Evolutionary conservation across 1,139 yeast genomes (phyloP).

Genomic region (Lodderomyces jiufengensis): DNA sequence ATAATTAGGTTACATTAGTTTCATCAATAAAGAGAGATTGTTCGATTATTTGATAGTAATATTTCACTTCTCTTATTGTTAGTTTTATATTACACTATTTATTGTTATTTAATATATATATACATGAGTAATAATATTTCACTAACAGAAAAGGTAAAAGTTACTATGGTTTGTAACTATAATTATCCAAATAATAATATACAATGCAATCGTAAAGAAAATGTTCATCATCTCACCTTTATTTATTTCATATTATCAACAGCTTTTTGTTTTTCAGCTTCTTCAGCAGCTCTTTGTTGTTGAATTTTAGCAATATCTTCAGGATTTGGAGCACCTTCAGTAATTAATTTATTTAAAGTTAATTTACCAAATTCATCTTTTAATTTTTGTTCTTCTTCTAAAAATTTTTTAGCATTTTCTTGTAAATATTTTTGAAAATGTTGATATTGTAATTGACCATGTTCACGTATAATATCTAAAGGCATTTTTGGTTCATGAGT

Average conservation of each 20-base stretch:
- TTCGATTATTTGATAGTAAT: too few relatives aligned
- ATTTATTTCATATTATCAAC: neutral
- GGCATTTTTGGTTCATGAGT: constrained; percentile 78
- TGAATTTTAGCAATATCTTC: constrained; percentile 78
- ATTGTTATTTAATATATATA: too few relatives aligned
- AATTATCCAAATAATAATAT: too few relatives aligned
- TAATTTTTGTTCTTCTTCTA: constrained; percentile 74
- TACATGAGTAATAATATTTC: too few relatives aligned
- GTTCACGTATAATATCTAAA: constrained; percentile 84
- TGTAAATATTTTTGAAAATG: constrained; percentile 77
- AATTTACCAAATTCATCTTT: constrained; percentile 77
- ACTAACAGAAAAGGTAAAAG: too few relatives aligned
- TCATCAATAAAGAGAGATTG: too few relatives aligned
- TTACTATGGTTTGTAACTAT: too few relatives aligned
- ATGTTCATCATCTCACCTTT: too few relatives aligned
- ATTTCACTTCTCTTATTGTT: too few relatives aligned
- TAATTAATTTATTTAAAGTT: constrained; percentile 77
- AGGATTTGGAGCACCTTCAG: constrained; percentile 82
- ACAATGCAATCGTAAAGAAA: too few relatives aligned
- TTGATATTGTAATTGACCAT: constrained; percentile 86
- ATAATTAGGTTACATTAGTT: too few relatives aligned
- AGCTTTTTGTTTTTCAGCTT: constrained; percentile 12
- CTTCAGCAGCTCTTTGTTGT: constrained; percentile 32
- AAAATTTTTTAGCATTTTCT: constrained; percentile 85
- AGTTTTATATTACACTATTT: too few relatives aligned